A percentile compares a stretch with the other conserved stretches of the same genome.
phyloP scores from a whole-genome alignment of 1,284 basidiomycete genomes.

The Cutaneotrichosporon spelunceum region DNA sequence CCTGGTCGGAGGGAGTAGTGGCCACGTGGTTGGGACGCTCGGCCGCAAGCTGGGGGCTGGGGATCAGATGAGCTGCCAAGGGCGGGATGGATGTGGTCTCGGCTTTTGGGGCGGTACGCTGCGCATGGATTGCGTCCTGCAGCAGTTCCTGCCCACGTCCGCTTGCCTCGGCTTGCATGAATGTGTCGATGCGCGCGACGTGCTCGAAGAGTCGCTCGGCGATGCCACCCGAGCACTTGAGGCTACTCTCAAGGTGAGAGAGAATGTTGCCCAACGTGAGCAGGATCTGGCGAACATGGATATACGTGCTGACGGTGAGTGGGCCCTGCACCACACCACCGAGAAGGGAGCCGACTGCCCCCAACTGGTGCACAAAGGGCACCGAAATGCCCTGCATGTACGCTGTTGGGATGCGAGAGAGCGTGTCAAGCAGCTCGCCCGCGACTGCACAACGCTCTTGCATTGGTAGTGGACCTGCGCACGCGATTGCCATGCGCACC shows the following conservation, averaged over 20 bases:
- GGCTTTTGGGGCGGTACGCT: neutral
- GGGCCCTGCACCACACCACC: conserved; percentile 28
- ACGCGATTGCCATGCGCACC: conserved; percentile 26
- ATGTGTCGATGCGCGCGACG: conserved; percentile 24
- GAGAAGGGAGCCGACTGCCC: conserved; percentile 27
- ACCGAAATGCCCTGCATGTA: conserved; percentile 23
- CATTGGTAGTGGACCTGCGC: conserved; percentile 19
- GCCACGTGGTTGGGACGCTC: neutral
- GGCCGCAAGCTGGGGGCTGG: neutral
- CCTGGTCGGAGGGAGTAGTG: neutral
- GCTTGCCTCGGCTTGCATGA: conserved; percentile 17
- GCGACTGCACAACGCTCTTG: conserved; percentile 26
- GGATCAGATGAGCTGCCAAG: neutral
- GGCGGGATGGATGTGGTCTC: neutral
- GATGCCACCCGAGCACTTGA: conserved; percentile 14
- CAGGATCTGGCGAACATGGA: conserved; percentile 29
- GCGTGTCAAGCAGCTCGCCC: conserved; percentile 26
- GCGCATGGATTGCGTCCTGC: neutral
- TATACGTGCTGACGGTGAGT: conserved; percentile 21
- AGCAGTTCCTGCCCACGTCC: conserved; percentile 1
- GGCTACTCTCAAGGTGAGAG: conserved; percentile 15
- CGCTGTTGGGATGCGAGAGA: conserved; percentile 25
- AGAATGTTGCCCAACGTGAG: conserved; percentile 23
- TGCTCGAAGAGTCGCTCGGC: conserved; percentile 18
- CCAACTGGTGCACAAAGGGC: conserved; percentile 27